Evolutionary conservation across 148 eudicot genomes (phyloP).

Genomic region (Limonium bicolor): DNA sequence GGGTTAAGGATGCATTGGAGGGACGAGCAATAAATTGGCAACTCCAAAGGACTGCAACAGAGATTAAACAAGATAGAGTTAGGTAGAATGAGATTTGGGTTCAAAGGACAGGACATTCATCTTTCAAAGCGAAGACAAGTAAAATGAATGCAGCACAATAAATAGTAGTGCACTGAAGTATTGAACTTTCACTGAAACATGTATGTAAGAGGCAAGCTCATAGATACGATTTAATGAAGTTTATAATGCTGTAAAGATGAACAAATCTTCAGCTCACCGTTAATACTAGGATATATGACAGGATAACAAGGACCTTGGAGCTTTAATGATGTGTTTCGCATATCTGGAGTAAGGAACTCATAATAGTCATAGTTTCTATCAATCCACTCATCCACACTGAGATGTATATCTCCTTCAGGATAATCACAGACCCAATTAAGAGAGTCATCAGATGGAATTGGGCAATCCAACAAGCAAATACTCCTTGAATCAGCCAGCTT

Average conservation of each 20-base stretch:
- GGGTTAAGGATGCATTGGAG: slow-evolving; percentile 63
- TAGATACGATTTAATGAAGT: too few species aligned
- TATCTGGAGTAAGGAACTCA: slow-evolving; percentile 73
- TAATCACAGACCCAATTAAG: slow-evolving; percentile 97
- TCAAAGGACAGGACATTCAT: not conserved
- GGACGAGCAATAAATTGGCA: slow-evolving; percentile 87
- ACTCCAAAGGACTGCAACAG: slow-evolving; percentile 70
- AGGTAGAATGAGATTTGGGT: not conserved
- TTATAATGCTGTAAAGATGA: not conserved
- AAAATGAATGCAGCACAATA: too few species aligned
- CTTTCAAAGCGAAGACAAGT: not conserved
- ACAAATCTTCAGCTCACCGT: slow-evolving; percentile 33
- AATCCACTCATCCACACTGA: slow-evolving; percentile 71
- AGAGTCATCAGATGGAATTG: slow-evolving; percentile 75
- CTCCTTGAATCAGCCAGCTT: slow-evolving; percentile 69
- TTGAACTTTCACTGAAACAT: not conserved
- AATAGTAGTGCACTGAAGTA: too few species aligned
- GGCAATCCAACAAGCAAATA: slow-evolving; percentile 89
- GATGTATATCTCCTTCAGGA: slow-evolving; percentile 82
- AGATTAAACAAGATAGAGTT: slow-evolving; percentile 5
- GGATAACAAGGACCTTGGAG: slow-evolving; percentile 99
- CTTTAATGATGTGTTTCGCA: slow-evolving; percentile 82
- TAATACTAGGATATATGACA: slow-evolving; percentile 85
- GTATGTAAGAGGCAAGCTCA: not conserved
- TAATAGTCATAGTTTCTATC: slow-evolving; percentile 80